These are phyloP conservation scores for Lasiodiplodia theobromae DNA, from an alignment of 2,329 filamentous ascomycete species.

Conservation along the genomic window DNA sequence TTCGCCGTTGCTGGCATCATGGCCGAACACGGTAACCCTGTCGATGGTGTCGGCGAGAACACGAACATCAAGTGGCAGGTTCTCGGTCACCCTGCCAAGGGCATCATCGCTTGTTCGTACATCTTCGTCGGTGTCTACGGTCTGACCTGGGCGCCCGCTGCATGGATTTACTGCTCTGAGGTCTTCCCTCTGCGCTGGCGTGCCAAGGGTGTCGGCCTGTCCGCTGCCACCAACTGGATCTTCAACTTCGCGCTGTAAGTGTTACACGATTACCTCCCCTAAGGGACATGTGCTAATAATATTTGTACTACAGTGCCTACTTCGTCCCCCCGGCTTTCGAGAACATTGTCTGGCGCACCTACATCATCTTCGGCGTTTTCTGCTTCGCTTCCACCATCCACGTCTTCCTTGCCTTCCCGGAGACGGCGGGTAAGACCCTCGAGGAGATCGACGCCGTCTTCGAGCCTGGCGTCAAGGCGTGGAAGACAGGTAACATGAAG, in stretches of 20 bases:
- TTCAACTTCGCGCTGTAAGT: conserved; percentile 47
- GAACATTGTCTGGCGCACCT: conserved; percentile 53
- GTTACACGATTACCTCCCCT: too few relatives aligned
- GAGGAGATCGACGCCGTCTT: conserved; percentile 53
- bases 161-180: conserved; percentile 48
- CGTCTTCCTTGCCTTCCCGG: conserved; percentile 48
- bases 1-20: conserved; percentile 68
- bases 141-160: conserved; percentile 48
- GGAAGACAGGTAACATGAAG: conserved; percentile 36
- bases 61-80: conserved; percentile 40
- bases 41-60: conserved; percentile 51
- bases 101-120: conserved; percentile 55
- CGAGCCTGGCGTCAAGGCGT: conserved; percentile 45
- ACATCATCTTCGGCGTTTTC: conserved; percentile 50
- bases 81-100: conserved; percentile 58
- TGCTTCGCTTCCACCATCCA: conserved; percentile 48
- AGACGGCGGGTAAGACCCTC: conserved; percentile 50
- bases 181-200: conserved; percentile 50
- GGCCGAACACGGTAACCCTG: conserved; percentile 61
- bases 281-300: not conserved
- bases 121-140: conserved; percentile 55
- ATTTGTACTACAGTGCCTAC: conserved; percentile 37
- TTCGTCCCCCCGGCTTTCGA: conserved; percentile 50
- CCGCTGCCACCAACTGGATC: conserved; percentile 48
- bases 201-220: conserved; percentile 50